Conservation (phyloP, 805 yeast genomes). For the Candida insectorum region DNA sequence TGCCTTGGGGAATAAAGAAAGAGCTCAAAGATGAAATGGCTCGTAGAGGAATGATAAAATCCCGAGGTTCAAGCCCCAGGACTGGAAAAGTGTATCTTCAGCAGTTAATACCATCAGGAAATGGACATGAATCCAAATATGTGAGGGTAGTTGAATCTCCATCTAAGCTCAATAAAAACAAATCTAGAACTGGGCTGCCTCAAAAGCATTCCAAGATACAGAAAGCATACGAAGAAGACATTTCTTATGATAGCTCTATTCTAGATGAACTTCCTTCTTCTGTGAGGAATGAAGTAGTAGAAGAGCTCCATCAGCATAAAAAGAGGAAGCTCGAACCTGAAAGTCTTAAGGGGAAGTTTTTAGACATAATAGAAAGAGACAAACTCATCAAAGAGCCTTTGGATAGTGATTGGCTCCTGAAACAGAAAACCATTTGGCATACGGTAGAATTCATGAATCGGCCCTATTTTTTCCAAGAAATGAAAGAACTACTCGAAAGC, state of each 20-base stretch:
- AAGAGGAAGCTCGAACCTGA: constrained; percentile 22
- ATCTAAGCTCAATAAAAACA: constrained; percentile 12
- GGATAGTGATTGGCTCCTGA: constrained; percentile 19
- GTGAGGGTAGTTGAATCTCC: constrained; percentile 31
- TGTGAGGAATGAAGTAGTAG: constrained; percentile 31
- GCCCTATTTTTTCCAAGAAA: constrained; percentile 9
- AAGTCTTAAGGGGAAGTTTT: constrained; percentile 26
- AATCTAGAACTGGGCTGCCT: constrained; percentile 10
- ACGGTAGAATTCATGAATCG: constrained; percentile 16
- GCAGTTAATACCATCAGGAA: constrained; percentile 34
- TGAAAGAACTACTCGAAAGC: constrained; percentile 16
- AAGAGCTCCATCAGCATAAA: constrained; percentile 29
- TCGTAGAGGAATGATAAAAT: constrained; percentile 32
- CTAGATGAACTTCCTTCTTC: constrained; percentile 38
- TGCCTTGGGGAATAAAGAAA: constrained; percentile 63
- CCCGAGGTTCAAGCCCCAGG: constrained; percentile 6
- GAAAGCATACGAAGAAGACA: constrained; percentile 7
- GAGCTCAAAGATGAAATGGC: constrained; percentile 57
- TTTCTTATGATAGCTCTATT: constrained; percentile 31
- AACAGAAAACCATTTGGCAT: constrained; percentile 12
- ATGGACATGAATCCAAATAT: constrained; percentile 25
- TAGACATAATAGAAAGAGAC: constrained; percentile 13
- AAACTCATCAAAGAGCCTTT: constrained; percentile 9
- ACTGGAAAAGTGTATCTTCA: constrained; percentile 28
- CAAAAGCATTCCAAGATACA: constrained; percentile 15